Percentiles rank a stretch among this genome's conserved stretches.
Conservation (phyloP, 2,329 filamentous ascomycete species). For the Cryphonectria nitschkei region DNA sequence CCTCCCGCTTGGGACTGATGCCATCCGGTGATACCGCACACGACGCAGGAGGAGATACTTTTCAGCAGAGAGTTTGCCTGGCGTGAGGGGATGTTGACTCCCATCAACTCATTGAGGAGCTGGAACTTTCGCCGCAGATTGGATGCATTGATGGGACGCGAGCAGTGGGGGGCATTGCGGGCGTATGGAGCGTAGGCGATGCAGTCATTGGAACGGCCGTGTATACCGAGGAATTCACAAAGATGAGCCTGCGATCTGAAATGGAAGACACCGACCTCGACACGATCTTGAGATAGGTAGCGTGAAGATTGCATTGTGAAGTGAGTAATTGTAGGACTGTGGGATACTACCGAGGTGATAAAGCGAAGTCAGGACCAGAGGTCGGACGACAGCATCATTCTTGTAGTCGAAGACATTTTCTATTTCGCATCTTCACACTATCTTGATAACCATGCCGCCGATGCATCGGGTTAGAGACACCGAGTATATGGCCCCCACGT, state of each 20-base stretch:
- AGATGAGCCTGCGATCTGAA: background rate
- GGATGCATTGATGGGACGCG: background rate
- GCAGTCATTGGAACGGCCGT: background rate
- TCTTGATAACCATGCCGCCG: background rate
- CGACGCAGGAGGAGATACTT: slow-evolving; percentile 1
- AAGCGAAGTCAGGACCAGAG: background rate
- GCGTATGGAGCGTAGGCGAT: slow-evolving; percentile 10
- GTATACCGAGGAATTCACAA: background rate
- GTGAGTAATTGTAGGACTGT: background rate
- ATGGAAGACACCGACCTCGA: slow-evolving; percentile 5
- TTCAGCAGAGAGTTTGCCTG: background rate
- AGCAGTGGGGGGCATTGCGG: slow-evolving; percentile 7
- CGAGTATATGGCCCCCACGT: background rate
- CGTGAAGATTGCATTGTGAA: background rate
- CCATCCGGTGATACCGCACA: slow-evolving; percentile 9
- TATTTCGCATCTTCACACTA: background rate
- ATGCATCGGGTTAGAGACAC: background rate
- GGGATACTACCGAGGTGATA: background rate
- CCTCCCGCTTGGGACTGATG: background rate
- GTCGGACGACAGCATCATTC: background rate
- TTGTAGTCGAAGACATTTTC: background rate
- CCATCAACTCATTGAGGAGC: background rate
- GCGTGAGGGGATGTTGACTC: slow-evolving; percentile 4
- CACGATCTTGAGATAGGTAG: background rate
- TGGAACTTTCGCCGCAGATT: background rate